Conservation (phyloP, 371 early-diverging fungal species). For the Saksenaea vasiformis region DNA sequence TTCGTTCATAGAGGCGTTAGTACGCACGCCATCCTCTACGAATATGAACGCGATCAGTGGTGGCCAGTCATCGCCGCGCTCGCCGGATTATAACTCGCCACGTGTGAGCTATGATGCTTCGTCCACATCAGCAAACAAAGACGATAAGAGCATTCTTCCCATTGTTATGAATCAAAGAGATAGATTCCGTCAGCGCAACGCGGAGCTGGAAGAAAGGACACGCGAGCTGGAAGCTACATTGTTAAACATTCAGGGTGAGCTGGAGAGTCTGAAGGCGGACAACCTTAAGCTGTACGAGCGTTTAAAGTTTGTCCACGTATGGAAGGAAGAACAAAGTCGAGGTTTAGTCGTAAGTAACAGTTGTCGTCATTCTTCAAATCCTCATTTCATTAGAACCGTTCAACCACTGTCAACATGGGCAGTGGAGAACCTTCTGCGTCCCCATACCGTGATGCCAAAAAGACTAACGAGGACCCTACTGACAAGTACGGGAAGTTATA, state of each 20-base stretch:
- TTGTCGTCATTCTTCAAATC: background rate
- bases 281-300: constrained; percentile 88
- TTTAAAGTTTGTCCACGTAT: constrained; percentile 67
- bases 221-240: constrained; percentile 58
- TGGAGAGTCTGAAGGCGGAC: constrained; percentile 71
- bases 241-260: constrained; percentile 66
- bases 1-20: constrained; percentile 13
- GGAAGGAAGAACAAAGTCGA: constrained; percentile 47
- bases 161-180: constrained; percentile 91
- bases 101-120: constrained; percentile 33
- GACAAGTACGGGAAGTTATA: constrained; percentile 78
- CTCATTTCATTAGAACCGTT: constrained; percentile 10
- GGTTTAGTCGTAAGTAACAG: constrained; percentile 25
- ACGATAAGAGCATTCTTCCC: constrained; percentile 69
- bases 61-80: constrained; percentile 6
- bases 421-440: constrained; percentile 8
- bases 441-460: constrained; percentile 12
- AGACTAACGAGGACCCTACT: constrained; percentile 46
- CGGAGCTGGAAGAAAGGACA: constrained; percentile 79
- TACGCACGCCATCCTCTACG: constrained; percentile 20
- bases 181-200: constrained; percentile 82
- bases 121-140: constrained; percentile 20
- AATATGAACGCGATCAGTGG: background rate
- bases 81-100: constrained; percentile 23
- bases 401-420: constrained; percentile 22